Percentiles rank a stretch among this genome's conserved stretches.
phyloP scores from a whole-genome alignment of 768 basidiomycete species.

The Nidularia sp. region DNA sequence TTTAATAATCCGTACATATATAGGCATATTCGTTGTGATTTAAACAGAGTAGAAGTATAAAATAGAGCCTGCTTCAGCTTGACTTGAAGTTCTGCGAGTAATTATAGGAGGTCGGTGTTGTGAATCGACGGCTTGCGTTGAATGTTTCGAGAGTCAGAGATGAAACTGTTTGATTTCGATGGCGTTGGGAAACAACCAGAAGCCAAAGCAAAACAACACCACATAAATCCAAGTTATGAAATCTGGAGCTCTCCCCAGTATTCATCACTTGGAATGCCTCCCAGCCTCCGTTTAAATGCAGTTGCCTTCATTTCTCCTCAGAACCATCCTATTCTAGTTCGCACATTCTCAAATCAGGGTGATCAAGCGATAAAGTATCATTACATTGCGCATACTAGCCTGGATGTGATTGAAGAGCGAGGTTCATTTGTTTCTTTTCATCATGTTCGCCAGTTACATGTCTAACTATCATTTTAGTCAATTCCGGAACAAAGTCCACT shows the following conservation, averaged over 20 bases:
- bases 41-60: too few species aligned
- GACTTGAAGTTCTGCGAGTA: too few species aligned
- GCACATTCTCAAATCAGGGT: constrained; percentile 59
- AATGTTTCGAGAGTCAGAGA: too few species aligned
- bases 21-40: too few species aligned
- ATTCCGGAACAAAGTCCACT: constrained; percentile 51
- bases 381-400: constrained; percentile 85
- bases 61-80: too few species aligned
- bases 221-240: background rate
- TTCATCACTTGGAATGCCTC: constrained; percentile 42
- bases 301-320: constrained; percentile 84
- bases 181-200: too few species aligned
- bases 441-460: background rate
- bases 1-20: too few species aligned
- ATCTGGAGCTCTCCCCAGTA: background rate
- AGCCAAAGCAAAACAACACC: background rate
- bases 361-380: constrained; percentile 70
- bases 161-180: too few species aligned
- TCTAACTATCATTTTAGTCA: constrained; percentile 20
- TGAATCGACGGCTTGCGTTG: too few species aligned
- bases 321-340: constrained; percentile 78
- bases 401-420: constrained; percentile 91
- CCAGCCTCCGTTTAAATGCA: constrained; percentile 69
- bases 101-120: too few species aligned
- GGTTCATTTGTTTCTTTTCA: constrained; percentile 39